Conservation (phyloP, 371 early-diverging fungal species). For the Blastocladiella emersonii region DNA sequence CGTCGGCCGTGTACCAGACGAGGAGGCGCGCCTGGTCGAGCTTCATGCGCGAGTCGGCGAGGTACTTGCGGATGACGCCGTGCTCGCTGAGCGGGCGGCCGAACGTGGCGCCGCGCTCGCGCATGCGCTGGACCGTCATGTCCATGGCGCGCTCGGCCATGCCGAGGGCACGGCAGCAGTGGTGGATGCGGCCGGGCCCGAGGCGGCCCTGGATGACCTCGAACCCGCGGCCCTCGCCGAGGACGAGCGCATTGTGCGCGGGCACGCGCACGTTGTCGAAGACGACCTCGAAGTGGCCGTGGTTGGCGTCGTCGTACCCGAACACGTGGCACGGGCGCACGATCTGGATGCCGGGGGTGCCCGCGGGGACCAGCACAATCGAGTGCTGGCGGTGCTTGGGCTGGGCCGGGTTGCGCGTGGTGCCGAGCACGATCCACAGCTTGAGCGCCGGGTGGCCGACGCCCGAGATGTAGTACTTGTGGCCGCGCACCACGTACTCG, state of each 20-base stretch:
- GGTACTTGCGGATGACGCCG: constrained; percentile 60
- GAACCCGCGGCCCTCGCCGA: constrained; percentile 93
- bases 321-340: constrained; percentile 75
- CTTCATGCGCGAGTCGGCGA: constrained; percentile 74
- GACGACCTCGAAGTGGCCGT: constrained; percentile 83
- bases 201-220: constrained; percentile 92
- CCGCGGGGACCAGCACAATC: constrained; percentile 77
- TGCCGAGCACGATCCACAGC: constrained; percentile 74
- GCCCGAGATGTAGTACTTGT: constrained; percentile 94
- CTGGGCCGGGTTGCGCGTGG: constrained; percentile 28
- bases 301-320: constrained; percentile 91
- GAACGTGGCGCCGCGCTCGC: constrained; percentile 67
- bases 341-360: constrained; percentile 70
- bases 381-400: constrained; percentile 69
- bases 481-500: constrained; percentile 75
- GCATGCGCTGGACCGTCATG: constrained; percentile 65
- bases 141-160: constrained; percentile 85
- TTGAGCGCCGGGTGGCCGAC: constrained; percentile 85
- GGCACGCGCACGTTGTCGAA: constrained; percentile 85
- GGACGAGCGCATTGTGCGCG: constrained; percentile 55
- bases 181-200: constrained; percentile 73
- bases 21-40: constrained; percentile 80
- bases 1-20: constrained; percentile 76
- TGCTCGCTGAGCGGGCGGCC: constrained; percentile 68
- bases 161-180: constrained; percentile 69